phyloP scores from a whole-genome alignment of 148 eudicot genomes.

The Mesembryanthemum crystallinum region DNA sequence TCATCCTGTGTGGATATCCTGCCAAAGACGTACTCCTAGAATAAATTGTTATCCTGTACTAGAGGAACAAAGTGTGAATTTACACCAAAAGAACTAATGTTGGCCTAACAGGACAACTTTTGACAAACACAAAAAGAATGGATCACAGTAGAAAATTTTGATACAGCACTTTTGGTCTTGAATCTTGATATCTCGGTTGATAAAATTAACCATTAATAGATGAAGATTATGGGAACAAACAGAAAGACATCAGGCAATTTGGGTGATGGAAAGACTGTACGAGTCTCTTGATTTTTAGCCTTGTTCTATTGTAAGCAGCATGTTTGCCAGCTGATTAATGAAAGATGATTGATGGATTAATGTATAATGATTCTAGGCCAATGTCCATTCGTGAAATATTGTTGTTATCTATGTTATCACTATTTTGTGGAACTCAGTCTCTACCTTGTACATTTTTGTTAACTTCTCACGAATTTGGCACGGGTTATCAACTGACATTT shows the following conservation, averaged over 20 bases:
- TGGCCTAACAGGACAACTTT: background rate
- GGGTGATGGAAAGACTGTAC: background rate
- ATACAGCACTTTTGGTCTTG: background rate
- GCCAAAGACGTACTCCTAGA: background rate
- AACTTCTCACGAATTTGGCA: background rate
- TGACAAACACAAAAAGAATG: background rate
- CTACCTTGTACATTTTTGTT: background rate
- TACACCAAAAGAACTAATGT: background rate
- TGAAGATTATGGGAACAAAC: background rate
- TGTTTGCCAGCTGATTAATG: background rate
- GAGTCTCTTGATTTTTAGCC: background rate
- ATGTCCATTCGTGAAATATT: background rate
- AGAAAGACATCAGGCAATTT: background rate
- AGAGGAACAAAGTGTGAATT: background rate
- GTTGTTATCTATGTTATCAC: background rate
- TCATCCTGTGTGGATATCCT: background rate
- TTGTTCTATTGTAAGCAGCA: background rate
- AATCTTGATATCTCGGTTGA: background rate
- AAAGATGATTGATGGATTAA: background rate
- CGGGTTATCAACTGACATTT: background rate
- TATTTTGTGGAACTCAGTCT: background rate
- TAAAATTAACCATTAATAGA: background rate
- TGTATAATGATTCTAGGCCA: background rate
- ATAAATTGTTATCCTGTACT: background rate
- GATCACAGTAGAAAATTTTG: background rate